phyloP scores from a whole-genome alignment of 164 flowering plant genomes.

The Piper betle region DNA sequence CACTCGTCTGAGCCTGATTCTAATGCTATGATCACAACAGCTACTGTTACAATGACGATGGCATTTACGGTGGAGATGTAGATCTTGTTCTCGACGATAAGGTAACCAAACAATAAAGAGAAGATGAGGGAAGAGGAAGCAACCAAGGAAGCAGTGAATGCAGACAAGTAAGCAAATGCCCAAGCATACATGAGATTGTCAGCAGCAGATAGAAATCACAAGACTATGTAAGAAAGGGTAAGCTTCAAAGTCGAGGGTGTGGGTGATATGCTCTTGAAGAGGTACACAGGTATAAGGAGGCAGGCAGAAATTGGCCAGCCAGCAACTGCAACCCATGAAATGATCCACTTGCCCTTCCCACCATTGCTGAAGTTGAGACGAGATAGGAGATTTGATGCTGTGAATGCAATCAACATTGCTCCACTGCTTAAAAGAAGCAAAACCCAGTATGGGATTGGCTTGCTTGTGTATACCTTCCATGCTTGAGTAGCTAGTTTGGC shows the following conservation, averaged over 20 bases:
- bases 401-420: slow-evolving; percentile 85
- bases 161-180: slow-evolving; percentile 86
- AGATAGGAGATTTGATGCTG: slow-evolving; percentile 79
- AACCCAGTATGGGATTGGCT: slow-evolving; percentile 64
- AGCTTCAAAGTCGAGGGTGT: slow-evolving; percentile 51
- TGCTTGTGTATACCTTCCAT: slow-evolving; percentile 31
- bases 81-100: slow-evolving; percentile 57
- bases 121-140: slow-evolving; percentile 73
- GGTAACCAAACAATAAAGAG: slow-evolving; percentile 62
- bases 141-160: slow-evolving; percentile 81
- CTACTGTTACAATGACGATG: slow-evolving; percentile 63
- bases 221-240: slow-evolving; percentile 33
- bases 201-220: slow-evolving; percentile 82
- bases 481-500: slow-evolving; percentile 15
- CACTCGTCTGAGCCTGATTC: slow-evolving; percentile 68
- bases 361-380: slow-evolving; percentile 74
- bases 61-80: slow-evolving; percentile 50
- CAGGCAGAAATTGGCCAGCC: slow-evolving; percentile 80
- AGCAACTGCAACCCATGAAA: slow-evolving; percentile 90
- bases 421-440: slow-evolving; percentile 42
- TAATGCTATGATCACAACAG: slow-evolving; percentile 64
- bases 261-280: slow-evolving; percentile 26
- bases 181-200: slow-evolving; percentile 86
- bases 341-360: slow-evolving; percentile 88
- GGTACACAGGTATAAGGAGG: slow-evolving; percentile 45